Conservation (phyloP, 2,329 filamentous ascomycete genomes). For the Thermothelomyces thermophilus region DNA sequence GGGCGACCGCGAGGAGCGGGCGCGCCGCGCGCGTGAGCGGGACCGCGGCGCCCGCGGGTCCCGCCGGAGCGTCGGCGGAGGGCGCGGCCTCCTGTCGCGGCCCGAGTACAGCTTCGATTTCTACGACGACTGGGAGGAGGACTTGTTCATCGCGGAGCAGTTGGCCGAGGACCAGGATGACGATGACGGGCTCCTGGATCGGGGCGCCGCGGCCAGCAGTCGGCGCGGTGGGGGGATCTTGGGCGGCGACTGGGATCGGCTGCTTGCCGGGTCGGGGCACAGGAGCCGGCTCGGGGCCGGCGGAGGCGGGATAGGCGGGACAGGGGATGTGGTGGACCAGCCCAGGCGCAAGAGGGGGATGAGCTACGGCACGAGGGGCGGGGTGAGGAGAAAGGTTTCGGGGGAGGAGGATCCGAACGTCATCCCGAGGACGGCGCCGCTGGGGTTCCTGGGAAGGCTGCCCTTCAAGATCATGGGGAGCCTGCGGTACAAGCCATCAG, state of each 20-base stretch:
- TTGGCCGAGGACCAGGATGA: constrained; percentile 62
- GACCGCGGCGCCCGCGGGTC: constrained; percentile 52
- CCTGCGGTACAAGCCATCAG: constrained; percentile 81
- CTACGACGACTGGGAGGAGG: constrained; percentile 91
- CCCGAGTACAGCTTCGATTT: constrained; percentile 92
- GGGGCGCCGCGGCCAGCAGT: constrained; percentile 40
- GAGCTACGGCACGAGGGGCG: constrained; percentile 71
- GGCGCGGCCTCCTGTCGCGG: constrained; percentile 24
- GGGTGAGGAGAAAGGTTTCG: constrained; percentile 38
- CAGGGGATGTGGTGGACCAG: constrained; percentile 48
- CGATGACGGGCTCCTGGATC: constrained; percentile 31
- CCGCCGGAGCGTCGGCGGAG: background rate
- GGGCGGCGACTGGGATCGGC: constrained; percentile 73
- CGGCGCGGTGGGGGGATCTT: constrained; percentile 49
- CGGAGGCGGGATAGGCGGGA: constrained; percentile 25
- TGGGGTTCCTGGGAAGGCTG: constrained; percentile 76
- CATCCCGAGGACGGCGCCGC: constrained; percentile 78
- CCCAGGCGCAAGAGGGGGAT: constrained; percentile 71
- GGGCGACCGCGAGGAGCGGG: constrained; percentile 64
- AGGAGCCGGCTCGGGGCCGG: constrained; percentile 33
- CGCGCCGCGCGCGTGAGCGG: constrained; percentile 61
- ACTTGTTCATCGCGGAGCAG: constrained; percentile 45
- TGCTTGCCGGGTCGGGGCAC: constrained; percentile 59
- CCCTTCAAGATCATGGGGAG: constrained; percentile 81
- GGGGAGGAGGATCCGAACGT: constrained; percentile 72